These are phyloP conservation scores for Domatiomyces catenatus DNA, from an alignment of 2,329 filamentous ascomycete species.

Conservation along the genomic window DNA sequence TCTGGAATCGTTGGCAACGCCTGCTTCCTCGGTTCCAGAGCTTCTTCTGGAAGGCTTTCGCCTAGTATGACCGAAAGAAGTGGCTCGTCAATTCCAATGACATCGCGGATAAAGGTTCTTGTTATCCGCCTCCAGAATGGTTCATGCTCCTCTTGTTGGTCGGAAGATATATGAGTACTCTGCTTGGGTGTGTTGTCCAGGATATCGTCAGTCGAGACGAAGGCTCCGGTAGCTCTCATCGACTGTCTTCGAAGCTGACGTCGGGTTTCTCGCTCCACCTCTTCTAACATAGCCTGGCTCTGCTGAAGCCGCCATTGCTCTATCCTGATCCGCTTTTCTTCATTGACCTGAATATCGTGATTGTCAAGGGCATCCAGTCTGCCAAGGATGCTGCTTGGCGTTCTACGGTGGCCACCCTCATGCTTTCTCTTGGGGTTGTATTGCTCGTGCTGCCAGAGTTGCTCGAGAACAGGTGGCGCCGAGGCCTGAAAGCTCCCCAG, in stretches of 20 bases:
- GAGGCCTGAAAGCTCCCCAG: constrained; percentile 66
- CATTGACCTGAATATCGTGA: constrained; percentile 45
- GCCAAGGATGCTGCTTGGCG: constrained; percentile 42
- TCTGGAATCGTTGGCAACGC: constrained; percentile 11
- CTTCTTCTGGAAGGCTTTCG: constrained; percentile 48
- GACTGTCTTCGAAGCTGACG: constrained; percentile 39
- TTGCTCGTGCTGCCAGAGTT: constrained; percentile 76
- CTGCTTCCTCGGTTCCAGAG: constrained; percentile 16
- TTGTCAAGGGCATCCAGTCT: constrained; percentile 41
- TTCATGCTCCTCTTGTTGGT: constrained; percentile 36
- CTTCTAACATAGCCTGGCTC: constrained; percentile 66
- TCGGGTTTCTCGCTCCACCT: constrained; percentile 74
- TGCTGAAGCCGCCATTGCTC: constrained; percentile 88
- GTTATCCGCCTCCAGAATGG: constrained; percentile 71
- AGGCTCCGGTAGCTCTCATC: not conserved
- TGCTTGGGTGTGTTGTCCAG: constrained; percentile 16
- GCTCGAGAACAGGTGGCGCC: constrained; percentile 54
- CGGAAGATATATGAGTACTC: constrained; percentile 10
- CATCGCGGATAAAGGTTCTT: constrained; percentile 67
- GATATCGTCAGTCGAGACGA: constrained; percentile 9
- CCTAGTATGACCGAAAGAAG: constrained; percentile 77
- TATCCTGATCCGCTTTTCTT: constrained; percentile 67
- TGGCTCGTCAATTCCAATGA: constrained; percentile 81
- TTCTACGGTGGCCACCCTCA: constrained; percentile 31
- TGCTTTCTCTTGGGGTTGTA: constrained; percentile 56